Conservation (phyloP, 2,329 filamentous ascomycete species). For the Colletotrichum sp. region DNA sequence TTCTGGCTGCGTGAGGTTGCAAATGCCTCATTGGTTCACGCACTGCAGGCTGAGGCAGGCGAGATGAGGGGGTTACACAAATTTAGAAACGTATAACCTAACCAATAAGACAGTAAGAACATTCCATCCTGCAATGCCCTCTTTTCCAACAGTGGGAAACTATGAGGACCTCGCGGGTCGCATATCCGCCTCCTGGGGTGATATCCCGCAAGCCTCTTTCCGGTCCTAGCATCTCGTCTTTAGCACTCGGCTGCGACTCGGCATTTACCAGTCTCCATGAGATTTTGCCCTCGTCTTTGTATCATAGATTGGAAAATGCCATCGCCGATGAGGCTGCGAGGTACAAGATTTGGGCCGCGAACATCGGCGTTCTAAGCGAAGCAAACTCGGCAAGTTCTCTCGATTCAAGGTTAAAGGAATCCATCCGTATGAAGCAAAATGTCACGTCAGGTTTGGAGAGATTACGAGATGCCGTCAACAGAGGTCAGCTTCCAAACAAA, state of each 20-base stretch:
- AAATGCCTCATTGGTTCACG: not conserved
- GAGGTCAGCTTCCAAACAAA: not conserved
- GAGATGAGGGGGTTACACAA: not conserved
- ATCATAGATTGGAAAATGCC: not conserved
- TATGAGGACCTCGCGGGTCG: not conserved
- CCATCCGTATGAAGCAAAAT: not conserved
- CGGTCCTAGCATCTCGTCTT: not conserved
- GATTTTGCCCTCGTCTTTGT: not conserved
- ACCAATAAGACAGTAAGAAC: not conserved
- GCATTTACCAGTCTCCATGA: not conserved
- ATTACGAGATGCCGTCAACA: not conserved
- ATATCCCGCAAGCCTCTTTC: too few species aligned
- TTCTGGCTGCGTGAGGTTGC: not conserved
- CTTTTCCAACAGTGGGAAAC: not conserved
- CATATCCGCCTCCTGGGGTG: not conserved
- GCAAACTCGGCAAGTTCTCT: not conserved
- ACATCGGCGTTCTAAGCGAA: not conserved
- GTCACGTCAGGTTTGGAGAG: not conserved
- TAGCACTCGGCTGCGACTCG: not conserved
- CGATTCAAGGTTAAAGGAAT: not conserved
- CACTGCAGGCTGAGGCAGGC: not conserved
- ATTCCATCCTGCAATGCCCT: not conserved
- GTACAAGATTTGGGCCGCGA: not conserved
- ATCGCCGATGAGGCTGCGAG: not conserved
- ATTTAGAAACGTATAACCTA: not conserved